Evolutionary conservation across 2,329 filamentous ascomycete species (phyloP), one percentile per base, ranked within the genome.

Genomic region (Harringtonia lauricola): DNA sequence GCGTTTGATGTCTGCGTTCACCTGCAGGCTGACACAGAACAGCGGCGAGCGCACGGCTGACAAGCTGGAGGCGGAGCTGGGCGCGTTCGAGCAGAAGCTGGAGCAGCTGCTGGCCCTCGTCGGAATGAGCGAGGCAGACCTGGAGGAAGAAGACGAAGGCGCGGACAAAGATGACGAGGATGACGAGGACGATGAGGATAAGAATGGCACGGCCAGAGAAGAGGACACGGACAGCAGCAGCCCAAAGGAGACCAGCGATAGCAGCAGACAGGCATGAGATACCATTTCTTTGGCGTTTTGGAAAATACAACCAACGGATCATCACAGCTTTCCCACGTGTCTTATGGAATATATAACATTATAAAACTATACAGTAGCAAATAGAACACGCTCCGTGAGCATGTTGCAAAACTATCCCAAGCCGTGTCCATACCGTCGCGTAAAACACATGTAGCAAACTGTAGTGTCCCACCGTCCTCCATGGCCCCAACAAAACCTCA

Each of bases 11-110:
- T n/a, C n/a, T n/a, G n/a, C n/a, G n/a, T n/a, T n/a, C n/a, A n/a
- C n/a, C n/a, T n/a, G n/a, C n/a, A n/a, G n/a, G n/a, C n/a, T n/a
- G n/a, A n/a, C n/a, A n/a, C n/a, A n/a, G n/a, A n/a, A n/a, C n/a
- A 75, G 71, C 52, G 74, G 74, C 51, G 74, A 79, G 48, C 67
- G 73, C 51, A 62, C 73, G 4, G 74, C 74, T 35, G 55, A 66
- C 12, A 64, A 64, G 26, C 65, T 79, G 17, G 74, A 79, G 54
- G 61, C 66, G 2, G 71, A 70, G 50, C 63, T 79, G 40, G 62
- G 64, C 9, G 67, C 54, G 29, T 63, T 79, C 18, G 73, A 78
- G 57, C 63, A 60, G 53, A 74, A 68, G 54, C 64, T 79, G n/a
- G 72, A 77, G 47, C 65, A 64, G 47, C 60, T 79, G 19, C 62